Percentiles rank a stretch among this genome's conserved stretches.
Conservation (phyloP, 1,284 basidiomycete species). For the Neonothopanus nambi region DNA sequence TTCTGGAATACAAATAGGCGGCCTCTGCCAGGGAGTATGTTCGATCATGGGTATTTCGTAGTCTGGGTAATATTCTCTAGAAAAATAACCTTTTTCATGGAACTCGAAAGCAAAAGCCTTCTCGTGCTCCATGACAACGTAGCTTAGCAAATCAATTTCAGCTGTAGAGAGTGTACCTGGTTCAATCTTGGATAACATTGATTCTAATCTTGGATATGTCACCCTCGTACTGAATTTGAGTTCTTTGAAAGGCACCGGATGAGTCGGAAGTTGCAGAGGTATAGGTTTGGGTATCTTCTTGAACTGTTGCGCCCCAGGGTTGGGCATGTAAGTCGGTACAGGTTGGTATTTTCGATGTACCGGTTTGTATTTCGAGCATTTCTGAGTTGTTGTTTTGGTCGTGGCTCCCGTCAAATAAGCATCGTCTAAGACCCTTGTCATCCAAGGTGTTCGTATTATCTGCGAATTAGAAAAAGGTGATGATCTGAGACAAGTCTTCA, state of each 20-base stretch:
- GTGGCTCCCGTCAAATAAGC: background rate
- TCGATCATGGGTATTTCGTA: no score
- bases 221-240: conserved; percentile 15
- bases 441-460: background rate
- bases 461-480: background rate
- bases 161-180: conserved; percentile 16
- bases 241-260: conserved; percentile 16
- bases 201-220: conserved; percentile 21
- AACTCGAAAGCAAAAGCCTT: conserved; percentile 29
- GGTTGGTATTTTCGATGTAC: conserved; percentile 31
- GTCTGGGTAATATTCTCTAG: conserved; percentile 34
- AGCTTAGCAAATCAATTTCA: conserved; percentile 27
- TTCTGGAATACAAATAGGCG: conserved; percentile 27
- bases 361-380: conserved; percentile 29
- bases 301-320: conserved; percentile 25
- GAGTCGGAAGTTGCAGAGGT: conserved; percentile 21
- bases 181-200: conserved; percentile 18
- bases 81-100: conserved; percentile 30
- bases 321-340: conserved; percentile 31
- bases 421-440: background rate
- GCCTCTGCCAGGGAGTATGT: no score
- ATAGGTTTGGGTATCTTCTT: conserved; percentile 22
- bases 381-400: background rate
- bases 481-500: background rate
- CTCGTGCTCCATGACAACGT: conserved; percentile 21